Evolutionary conservation across 495 filamentous ascomycete species (phyloP).

Genomic region (Penicillium daleae): DNA sequence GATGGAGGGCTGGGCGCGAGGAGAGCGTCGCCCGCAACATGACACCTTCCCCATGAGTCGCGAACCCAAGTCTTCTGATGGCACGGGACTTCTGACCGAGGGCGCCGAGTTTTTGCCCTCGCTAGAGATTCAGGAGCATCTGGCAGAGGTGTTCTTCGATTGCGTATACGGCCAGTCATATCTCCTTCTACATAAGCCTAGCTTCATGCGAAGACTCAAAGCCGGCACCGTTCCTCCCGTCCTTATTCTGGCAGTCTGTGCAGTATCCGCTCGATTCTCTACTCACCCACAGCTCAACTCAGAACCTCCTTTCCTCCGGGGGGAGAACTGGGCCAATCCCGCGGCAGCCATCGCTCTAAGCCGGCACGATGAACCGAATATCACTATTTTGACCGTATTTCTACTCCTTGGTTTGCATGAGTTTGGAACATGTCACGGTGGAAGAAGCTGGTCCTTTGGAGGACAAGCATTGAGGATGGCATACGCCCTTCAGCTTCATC

Average conservation of each 20-base stretch:
- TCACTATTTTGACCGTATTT: conserved; percentile 89
- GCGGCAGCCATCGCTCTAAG: conserved; percentile 83
- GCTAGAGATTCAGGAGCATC: conserved; percentile 89
- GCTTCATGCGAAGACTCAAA: conserved; percentile 85
- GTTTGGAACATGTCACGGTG: conserved; percentile 96
- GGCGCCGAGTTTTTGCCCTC: conserved; percentile 84
- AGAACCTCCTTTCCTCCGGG: conserved; percentile 85
- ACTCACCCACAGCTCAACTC: conserved; percentile 84
- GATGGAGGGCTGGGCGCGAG: conserved; percentile 79
- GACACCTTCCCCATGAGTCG: conserved; percentile 61
- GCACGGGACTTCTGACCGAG: conserved; percentile 72
- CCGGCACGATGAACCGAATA: conserved; percentile 92
- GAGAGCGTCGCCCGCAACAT: conserved; percentile 47
- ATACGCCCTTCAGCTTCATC: conserved; percentile 91
- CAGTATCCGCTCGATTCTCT: conserved; percentile 92
- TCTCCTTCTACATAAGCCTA: conserved; percentile 94
- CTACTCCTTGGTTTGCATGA: conserved; percentile 89
- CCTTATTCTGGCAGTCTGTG: conserved; percentile 87
- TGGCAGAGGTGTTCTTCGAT: conserved; percentile 95
- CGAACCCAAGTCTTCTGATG: conserved; percentile 65
- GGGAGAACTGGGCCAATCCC: conserved; percentile 84
- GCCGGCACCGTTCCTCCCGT: conserved; percentile 78
- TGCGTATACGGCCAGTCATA: conserved; percentile 96
- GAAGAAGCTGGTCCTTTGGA: conserved; percentile 91
- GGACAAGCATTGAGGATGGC: conserved; percentile 97